A percentile compares a stretch with the other conserved stretches of the same genome.
Conservation (phyloP, 768 basidiomycete species). For the Russula brevipes region DNA sequence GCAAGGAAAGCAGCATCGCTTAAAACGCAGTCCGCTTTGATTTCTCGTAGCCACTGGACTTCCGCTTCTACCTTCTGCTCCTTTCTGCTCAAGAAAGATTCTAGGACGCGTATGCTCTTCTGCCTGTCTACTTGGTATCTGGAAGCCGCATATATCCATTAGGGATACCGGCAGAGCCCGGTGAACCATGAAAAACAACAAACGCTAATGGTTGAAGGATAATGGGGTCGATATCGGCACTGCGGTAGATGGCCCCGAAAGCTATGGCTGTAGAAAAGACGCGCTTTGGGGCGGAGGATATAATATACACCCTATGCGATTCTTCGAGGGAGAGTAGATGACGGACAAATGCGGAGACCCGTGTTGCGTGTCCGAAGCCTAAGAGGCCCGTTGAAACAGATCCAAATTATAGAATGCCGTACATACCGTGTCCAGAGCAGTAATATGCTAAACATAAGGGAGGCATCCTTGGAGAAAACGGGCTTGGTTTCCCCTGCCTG, state of each 20-base stretch:
- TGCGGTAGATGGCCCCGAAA: conserved; percentile 60
- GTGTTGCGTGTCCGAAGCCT: conserved; percentile 84
- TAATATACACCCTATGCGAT: conserved; percentile 52
- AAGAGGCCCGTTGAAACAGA: neutral
- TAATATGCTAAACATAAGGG: conserved; percentile 54
- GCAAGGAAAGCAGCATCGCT: conserved; percentile 77
- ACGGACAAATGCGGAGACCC: conserved; percentile 67
- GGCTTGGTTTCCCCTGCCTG: neutral
- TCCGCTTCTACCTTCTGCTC: conserved; percentile 52
- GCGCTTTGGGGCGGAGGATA: conserved; percentile 68
- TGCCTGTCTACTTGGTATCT: conserved; percentile 71
- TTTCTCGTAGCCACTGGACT: conserved; percentile 48
- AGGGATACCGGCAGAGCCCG: conserved; percentile 8
- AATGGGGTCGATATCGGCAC: conserved; percentile 71
- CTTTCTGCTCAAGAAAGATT: conserved; percentile 52
- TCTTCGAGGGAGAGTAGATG: conserved; percentile 48
- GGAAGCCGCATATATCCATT: neutral
- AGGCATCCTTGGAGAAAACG: neutral
- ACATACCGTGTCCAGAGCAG: conserved; percentile 66
- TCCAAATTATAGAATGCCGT: neutral
- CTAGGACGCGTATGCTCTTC: conserved; percentile 60
- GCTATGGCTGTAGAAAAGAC: conserved; percentile 63
- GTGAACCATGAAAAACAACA: conserved; percentile 28
- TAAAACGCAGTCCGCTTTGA: conserved; percentile 54
- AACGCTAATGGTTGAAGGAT: conserved; percentile 78